A percentile compares a stretch with the other conserved stretches of the same genome.
Conservation (phyloP, 495 filamentous ascomycete species). For the Hypomontagnella monticulosa region DNA sequence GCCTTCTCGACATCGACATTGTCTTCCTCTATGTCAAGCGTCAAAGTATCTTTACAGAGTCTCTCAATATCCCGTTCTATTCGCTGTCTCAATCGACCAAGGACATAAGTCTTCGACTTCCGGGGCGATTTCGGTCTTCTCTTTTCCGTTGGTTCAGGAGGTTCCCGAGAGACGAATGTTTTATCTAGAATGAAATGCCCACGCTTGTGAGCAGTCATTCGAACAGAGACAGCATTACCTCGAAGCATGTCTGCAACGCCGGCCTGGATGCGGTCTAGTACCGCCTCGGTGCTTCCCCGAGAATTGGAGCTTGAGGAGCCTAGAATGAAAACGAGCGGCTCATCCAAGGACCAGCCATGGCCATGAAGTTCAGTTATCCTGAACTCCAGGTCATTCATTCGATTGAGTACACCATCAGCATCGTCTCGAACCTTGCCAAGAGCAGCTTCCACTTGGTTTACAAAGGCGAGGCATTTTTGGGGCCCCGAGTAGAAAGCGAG, state of each 20-base stretch:
- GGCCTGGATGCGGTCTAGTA: slow-evolving; percentile 57
- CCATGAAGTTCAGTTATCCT: slow-evolving; percentile 54
- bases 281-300: slow-evolving; percentile 51
- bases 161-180: slow-evolving; percentile 54
- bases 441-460: slow-evolving; percentile 43
- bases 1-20: slow-evolving; percentile 12
- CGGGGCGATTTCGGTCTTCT: slow-evolving; percentile 26
- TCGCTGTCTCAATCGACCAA: slow-evolving; percentile 48
- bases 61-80: slow-evolving; percentile 55
- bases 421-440: slow-evolving; percentile 44
- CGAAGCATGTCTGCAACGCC: slow-evolving; percentile 57
- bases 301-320: slow-evolving; percentile 46
- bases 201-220: slow-evolving; percentile 56
- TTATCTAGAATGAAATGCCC: slow-evolving; percentile 59
- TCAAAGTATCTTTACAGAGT: slow-evolving; percentile 57
- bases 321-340: slow-evolving; percentile 50
- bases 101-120: slow-evolving; percentile 45
- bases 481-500: slow-evolving; percentile 51
- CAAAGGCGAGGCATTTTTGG: slow-evolving; percentile 50
- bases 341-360: slow-evolving; percentile 49
- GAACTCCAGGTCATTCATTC: slow-evolving; percentile 55
- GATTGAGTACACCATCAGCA: slow-evolving; percentile 47
- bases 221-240: slow-evolving; percentile 53
- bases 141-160: slow-evolving; percentile 33
- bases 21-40: slow-evolving; percentile 50